Conservation (phyloP, 371 early-diverging fungal genomes). For the Mortierella sp. region DNA sequence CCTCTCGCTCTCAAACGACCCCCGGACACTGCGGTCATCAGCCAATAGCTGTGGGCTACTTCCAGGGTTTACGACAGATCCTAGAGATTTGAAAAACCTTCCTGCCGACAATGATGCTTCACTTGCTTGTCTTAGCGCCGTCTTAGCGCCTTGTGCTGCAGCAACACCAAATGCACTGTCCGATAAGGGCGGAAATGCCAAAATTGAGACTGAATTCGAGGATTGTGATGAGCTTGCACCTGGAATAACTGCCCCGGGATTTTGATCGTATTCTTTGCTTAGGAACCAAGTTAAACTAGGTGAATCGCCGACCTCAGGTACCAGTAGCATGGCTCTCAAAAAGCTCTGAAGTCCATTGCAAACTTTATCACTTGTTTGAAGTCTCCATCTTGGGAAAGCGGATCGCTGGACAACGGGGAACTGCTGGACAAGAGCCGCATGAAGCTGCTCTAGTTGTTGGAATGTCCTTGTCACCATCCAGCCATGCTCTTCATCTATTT, state of each 20-base stretch:
- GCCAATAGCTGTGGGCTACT: conserved; percentile 17
- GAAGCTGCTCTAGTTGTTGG: conserved; percentile 48
- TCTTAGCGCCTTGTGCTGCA: conserved; percentile 45
- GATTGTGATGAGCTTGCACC: not conserved
- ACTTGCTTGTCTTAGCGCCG: conserved; percentile 45
- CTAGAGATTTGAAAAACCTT: conserved; percentile 51
- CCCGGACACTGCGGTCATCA: conserved; percentile 25
- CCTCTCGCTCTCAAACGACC: conserved; percentile 45
- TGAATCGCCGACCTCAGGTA: conserved; percentile 39
- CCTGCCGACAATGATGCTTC: conserved; percentile 48
- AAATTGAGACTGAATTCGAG: conserved; percentile 5
- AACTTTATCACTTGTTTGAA: conserved; percentile 53
- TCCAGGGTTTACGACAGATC: conserved; percentile 19
- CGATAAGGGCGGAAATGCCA: conserved; percentile 14
- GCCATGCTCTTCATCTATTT: conserved; percentile 40
- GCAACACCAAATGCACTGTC: conserved; percentile 32
- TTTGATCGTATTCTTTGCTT: conserved; percentile 48
- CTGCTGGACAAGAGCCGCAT: conserved; percentile 23
- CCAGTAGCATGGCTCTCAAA: conserved; percentile 38
- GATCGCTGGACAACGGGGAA: conserved; percentile 45
- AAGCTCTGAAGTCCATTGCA: conserved; percentile 38
- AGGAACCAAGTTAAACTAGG: conserved; percentile 34
- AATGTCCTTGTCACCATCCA: conserved; percentile 52
- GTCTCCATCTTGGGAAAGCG: conserved; percentile 48
- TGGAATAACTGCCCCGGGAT: conserved; percentile 6